Evolutionary conservation across 805 yeast species (phyloP).

Genomic region (Priceomyces carsonii): DNA sequence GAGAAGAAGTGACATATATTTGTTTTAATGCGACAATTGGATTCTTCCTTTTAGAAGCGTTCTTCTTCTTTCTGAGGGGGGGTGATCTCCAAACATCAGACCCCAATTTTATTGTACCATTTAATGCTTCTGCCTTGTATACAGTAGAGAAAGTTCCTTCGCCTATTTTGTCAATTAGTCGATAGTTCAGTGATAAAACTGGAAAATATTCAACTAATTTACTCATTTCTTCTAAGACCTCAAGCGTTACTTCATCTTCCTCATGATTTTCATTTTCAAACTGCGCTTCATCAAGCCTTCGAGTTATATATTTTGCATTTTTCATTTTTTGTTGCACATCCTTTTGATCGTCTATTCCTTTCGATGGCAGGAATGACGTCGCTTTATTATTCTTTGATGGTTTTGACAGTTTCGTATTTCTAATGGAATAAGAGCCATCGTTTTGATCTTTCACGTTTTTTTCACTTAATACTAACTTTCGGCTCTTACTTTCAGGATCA

Average conservation of each 20-base stretch:
- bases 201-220: constrained; percentile 56
- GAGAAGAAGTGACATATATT: constrained; percentile 94
- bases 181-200: constrained; percentile 47
- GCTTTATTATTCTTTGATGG: constrained; percentile 4
- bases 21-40: constrained; percentile 83
- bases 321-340: not conserved
- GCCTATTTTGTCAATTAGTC: constrained; percentile 59
- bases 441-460: not conserved
- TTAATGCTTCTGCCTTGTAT: constrained; percentile 58
- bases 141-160: constrained; percentile 69
- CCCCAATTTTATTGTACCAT: constrained; percentile 36
- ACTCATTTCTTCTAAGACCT: constrained; percentile 58
- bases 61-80: constrained; percentile 33
- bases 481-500: constrained; percentile 12
- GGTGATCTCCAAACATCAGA: constrained; percentile 48
- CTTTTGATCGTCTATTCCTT: not conserved
- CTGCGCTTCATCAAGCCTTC: not conserved
- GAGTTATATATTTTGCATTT: not conserved
- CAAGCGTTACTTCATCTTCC: constrained; percentile 52
- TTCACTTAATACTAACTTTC: not conserved
- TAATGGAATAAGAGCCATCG: constrained; percentile 12
- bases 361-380: constrained; percentile 1
- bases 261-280: constrained; percentile 18
- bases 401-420: constrained; percentile 18
- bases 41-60: constrained; percentile 26